Percentiles rank a stretch among this genome's conserved stretches.
Evolutionary conservation across 345 rosid genomes (phyloP).

Genomic region (Dipteronia dyeriana): DNA sequence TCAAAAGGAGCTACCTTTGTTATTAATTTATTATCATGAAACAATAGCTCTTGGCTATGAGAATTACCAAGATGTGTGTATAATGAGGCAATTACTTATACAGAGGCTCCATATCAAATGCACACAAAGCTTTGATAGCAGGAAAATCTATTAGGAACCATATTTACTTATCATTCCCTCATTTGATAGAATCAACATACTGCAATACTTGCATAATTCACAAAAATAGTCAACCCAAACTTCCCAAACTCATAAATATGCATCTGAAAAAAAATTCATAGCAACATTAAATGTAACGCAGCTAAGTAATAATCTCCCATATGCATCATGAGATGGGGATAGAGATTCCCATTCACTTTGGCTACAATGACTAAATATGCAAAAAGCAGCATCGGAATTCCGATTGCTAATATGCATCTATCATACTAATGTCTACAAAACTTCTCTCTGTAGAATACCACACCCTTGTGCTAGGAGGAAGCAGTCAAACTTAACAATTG

Average conservation of each 20-base stretch:
- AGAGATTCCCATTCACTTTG: no score
- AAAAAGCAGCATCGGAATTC: background rate
- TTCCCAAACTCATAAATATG: background rate
- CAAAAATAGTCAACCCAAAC: background rate
- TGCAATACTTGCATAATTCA: conserved; percentile 1
- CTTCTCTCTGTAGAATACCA: background rate
- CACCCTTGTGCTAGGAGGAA: background rate
- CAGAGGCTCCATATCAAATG: background rate
- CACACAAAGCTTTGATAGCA: background rate
- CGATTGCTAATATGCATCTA: background rate
- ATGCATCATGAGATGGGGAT: no score
- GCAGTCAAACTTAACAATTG: background rate
- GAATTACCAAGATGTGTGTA: background rate
- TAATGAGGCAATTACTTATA: background rate
- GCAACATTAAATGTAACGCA: background rate
- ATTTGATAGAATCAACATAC: background rate
- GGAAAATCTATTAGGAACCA: background rate
- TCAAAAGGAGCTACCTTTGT: no score
- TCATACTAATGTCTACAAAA: background rate
- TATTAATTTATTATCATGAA: background rate
- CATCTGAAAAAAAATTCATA: background rate
- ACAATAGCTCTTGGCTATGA: background rate
- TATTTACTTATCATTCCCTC: background rate
- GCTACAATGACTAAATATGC: background rate
- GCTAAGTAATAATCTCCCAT: background rate